These are phyloP conservation scores for Colletotrichum filicis DNA, from an alignment of 2,329 filamentous ascomycete genomes.

Conservation along the genomic window DNA sequence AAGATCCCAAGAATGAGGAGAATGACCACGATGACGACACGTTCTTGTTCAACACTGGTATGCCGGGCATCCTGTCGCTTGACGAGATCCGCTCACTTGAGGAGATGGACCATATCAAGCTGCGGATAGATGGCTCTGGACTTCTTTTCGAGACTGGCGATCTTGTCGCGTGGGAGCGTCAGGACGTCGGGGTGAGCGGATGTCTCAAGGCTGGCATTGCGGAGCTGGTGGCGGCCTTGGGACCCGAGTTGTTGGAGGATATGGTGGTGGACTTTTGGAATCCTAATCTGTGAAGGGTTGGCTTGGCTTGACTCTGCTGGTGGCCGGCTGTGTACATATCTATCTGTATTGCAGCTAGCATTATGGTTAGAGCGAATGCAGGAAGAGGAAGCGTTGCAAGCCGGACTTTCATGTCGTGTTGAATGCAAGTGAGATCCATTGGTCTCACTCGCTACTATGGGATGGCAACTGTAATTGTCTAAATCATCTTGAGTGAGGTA, in stretches of 20 bases:
- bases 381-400: not conserved
- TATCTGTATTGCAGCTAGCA: not conserved
- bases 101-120: slow-evolving; percentile 67
- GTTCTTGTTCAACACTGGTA: slow-evolving; percentile 67
- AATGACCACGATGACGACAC: slow-evolving; percentile 28
- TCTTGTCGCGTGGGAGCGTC: slow-evolving; percentile 69
- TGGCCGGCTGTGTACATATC: too few relatives aligned
- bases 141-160: slow-evolving; percentile 58
- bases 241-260: slow-evolving; percentile 65
- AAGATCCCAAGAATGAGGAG: slow-evolving; percentile 24
- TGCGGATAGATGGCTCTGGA: slow-evolving; percentile 57
- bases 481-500: too few relatives aligned
- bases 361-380: not conserved
- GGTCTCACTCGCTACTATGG: too few relatives aligned
- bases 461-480: too few relatives aligned
- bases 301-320: not conserved
- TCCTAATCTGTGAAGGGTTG: not conserved
- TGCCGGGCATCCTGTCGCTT: slow-evolving; percentile 74
- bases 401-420: not conserved
- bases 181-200: slow-evolving; percentile 55
- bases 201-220: slow-evolving; percentile 71
- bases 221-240: slow-evolving; percentile 74
- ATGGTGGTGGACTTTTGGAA: slow-evolving; percentile 68
- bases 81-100: slow-evolving; percentile 65
- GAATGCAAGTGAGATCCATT: not conserved